Percentiles rank a stretch among this genome's conserved stretches.
These are phyloP conservation scores for Endothia cerciana DNA, from an alignment of 2,329 filamentous ascomycete species.

Conservation along the genomic window DNA sequence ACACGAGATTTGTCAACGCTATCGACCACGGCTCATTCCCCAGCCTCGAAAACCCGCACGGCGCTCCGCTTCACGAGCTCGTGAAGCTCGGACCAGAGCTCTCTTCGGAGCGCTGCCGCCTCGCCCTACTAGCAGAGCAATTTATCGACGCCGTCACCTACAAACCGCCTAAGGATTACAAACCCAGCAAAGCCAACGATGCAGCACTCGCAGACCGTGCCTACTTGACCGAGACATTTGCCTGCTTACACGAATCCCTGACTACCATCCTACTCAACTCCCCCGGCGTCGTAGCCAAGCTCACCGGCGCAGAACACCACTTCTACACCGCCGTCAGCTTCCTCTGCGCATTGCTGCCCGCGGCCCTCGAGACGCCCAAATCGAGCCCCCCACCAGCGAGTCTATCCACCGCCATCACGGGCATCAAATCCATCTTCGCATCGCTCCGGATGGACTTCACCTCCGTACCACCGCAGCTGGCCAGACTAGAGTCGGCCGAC, in stretches of 20 bases:
- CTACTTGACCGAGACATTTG: constrained; percentile 48
- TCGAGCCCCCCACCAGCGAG: constrained; percentile 18
- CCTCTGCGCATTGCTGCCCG: constrained; percentile 39
- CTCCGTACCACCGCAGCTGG: constrained; percentile 6
- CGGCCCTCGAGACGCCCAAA: constrained; percentile 31
- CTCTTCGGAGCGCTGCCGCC: constrained; percentile 55
- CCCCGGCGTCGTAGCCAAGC: constrained; percentile 32
- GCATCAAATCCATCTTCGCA: constrained; percentile 13
- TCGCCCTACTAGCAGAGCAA: constrained; percentile 53
- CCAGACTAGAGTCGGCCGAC: constrained; percentile 16
- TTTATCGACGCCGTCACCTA: constrained; percentile 55
- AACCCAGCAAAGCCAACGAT: constrained; percentile 45
- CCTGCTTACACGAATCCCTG: constrained; percentile 48
- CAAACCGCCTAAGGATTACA: constrained; percentile 55
- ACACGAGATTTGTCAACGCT: constrained; percentile 44
- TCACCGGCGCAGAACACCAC: constrained; percentile 47
- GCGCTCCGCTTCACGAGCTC: constrained; percentile 46
- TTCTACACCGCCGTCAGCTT: constrained; percentile 50
- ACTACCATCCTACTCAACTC: constrained; percentile 44
- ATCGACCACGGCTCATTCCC: constrained; percentile 59
- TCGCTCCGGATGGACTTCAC: constrained; percentile 15
- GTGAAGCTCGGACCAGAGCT: constrained; percentile 55
- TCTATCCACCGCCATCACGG: constrained; percentile 30
- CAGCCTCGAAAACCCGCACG: constrained; percentile 46
- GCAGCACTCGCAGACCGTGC: constrained; percentile 47